Evolutionary conservation across 2,329 filamentous ascomycete genomes (phyloP), one percentile per base, ranked within the genome.

Genomic region (Verticillium nonalfalfae): DNA sequence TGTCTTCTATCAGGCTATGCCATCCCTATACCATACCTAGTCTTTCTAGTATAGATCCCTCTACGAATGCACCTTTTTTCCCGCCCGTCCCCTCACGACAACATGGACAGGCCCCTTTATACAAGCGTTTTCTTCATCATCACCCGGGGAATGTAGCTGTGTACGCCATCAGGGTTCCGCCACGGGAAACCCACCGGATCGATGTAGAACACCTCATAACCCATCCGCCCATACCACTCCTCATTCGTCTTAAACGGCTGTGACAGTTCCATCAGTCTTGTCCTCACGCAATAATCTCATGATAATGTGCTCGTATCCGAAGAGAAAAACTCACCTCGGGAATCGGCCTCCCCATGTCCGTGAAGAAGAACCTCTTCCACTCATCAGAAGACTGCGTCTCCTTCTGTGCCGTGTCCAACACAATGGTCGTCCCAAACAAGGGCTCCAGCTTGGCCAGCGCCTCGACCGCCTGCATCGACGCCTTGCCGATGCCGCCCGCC

Each of bases 381-480:
- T 66, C 45, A 18, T 52, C 45, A 21, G n/a, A 21, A 52, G 45
- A 52, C 61, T 74, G 71, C 35, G 68, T 69, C 38, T 71, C 67
- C 55, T 67, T 69, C 1, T 67, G 50, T 15, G 71, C 57, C 6
- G 75, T 77, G 63, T 78, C 76, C 38, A 79, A 68, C 13, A 71
- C 72, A 56, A 75, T 62, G 50, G 68, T 66, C 11, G 68, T 71
- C n/a, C 68, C 72, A 59, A 69, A 68, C 62, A 76, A 68, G 14
- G 75, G 73, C 45, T 70, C 60, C 45, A 64, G 62, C 9, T 69
- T 60, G 14, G 73, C 73, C 60, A 74, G 58, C 26, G 61, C 64
- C 60, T 79, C 76, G 50, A 71, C 65, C 39, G 70, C 65, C 4
- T 65, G 66, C 74, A 79, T 78, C 35, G 74, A 69, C 14, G 67